phyloP scores from a whole-genome alignment of 495 filamentous ascomycete genomes.

The Neurospora cerealis region DNA sequence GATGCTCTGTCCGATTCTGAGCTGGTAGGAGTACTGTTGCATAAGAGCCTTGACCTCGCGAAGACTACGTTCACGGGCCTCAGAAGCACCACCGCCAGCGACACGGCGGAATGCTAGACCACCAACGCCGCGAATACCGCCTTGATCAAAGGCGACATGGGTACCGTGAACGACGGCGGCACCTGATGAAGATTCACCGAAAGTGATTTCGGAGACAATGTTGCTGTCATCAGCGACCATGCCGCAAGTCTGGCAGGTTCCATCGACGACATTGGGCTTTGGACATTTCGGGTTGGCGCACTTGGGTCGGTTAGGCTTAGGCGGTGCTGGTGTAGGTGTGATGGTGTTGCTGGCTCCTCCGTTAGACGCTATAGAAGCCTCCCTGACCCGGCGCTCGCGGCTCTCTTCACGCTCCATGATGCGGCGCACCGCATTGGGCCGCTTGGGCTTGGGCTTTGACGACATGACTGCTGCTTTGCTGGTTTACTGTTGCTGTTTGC shows the following conservation, averaged over 20 bases:
- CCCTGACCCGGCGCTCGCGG: conserved; percentile 14
- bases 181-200: conserved; percentile 72
- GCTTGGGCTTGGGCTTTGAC: conserved; percentile 16
- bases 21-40: conserved; percentile 33
- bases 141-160: conserved; percentile 73
- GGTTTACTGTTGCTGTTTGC: background rate
- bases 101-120: conserved; percentile 27
- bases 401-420: conserved; percentile 22
- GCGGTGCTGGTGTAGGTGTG: background rate
- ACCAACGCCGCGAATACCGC: conserved; percentile 34
- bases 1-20: conserved; percentile 48
- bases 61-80: conserved; percentile 59
- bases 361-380: conserved; percentile 10
- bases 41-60: conserved; percentile 44
- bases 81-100: conserved; percentile 29
- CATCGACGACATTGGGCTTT: conserved; percentile 34
- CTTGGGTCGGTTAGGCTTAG: background rate
- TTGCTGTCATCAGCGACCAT: conserved; percentile 68
- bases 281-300: conserved; percentile 27
- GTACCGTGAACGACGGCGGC: conserved; percentile 87
- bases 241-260: conserved; percentile 75
- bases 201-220: conserved; percentile 84
- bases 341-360: background rate
- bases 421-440: conserved; percentile 17
- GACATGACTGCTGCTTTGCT: conserved; percentile 2